Evolutionary conservation across 2,329 filamentous ascomycete species (phyloP), one percentile per base, ranked within the genome.

Genomic region (Lasiodiplodia theobromae): DNA sequence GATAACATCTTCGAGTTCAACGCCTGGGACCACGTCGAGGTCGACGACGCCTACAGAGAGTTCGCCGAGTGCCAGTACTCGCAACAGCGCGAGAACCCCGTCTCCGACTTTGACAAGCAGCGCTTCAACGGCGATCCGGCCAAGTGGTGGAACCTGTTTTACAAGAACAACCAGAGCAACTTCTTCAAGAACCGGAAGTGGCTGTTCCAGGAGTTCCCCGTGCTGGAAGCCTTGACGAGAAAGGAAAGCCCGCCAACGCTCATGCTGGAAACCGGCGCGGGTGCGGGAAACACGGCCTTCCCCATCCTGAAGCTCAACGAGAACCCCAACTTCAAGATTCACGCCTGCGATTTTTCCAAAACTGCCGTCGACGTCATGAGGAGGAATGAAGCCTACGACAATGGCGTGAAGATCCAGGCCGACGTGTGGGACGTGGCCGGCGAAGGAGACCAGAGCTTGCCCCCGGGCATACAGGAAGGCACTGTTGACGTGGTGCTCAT

Each of bases 171-270:
- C 81, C 92, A 92, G 23, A 88, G 91, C 75, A 98, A 98, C 77
- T 99, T 99, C 82, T 99, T 99, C 88, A 99, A 99, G 82, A 92
- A 99, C 78, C 88, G 96, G 71, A 98, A 98, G 79, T 99, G 96
- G 96, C 84, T 99, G 38, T 91, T 92, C 72, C 95, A 98, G 79
- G 96, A 99, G 79, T 99, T 99, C 72, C 96, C 96, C 0, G 83
- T 98, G 4, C 83, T 99, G n/a, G 88, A 86, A 28, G 87, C 92
- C 69, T 86, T 97, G 63, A 95, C 92, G 14, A 83, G 86, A 68
- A 86, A 88, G 71, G 89, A 89, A 69, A 89, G 91, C 2, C 93
- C 92, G 3, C 86, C 86, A 28, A 86, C 89, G 69, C 87, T 90
- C 10, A 81, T 99, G 58, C 84, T 99, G 51, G 96, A 99, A 79